Conservation (phyloP, 768 basidiomycete species). For the Serendipita sp. region DNA sequence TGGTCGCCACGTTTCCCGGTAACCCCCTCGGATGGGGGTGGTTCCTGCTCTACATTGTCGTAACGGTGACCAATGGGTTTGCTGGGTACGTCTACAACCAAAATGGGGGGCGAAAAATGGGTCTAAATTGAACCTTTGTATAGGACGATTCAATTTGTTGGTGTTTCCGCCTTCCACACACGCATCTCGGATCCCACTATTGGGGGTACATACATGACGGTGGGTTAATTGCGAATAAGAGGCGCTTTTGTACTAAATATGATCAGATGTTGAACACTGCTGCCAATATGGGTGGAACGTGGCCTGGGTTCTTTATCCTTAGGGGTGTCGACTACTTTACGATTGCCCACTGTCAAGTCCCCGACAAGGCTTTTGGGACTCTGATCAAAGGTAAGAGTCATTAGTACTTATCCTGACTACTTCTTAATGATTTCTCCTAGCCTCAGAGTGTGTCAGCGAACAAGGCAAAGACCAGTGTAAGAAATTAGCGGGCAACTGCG, state of each 20-base stretch:
- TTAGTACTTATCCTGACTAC: slow-evolving; percentile 29
- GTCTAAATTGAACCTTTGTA: neutral
- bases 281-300: slow-evolving; percentile 91
- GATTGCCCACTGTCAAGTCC: slow-evolving; percentile 63
- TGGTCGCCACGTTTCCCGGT: slow-evolving; percentile 73
- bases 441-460: slow-evolving; percentile 82
- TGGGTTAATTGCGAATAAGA: slow-evolving; percentile 23
- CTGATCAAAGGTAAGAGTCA: slow-evolving; percentile 22
- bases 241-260: neutral
- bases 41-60: slow-evolving; percentile 63
- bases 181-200: slow-evolving; percentile 91
- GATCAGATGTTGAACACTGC: slow-evolving; percentile 83
- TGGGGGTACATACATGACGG: slow-evolving; percentile 99
- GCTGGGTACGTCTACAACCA: slow-evolving; percentile 44
- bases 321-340: slow-evolving; percentile 78
- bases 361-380: slow-evolving; percentile 11
- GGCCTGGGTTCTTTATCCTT: slow-evolving; percentile 94
- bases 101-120: neutral
- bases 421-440: slow-evolving; percentile 23
- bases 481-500: slow-evolving; percentile 60
- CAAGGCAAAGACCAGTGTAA: slow-evolving; percentile 69
- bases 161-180: slow-evolving; percentile 98
- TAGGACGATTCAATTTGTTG: slow-evolving; percentile 97
- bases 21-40: slow-evolving; percentile 59
- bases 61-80: slow-evolving; percentile 74